phyloP scores from a whole-genome alignment of 2,329 filamentous ascomycete genomes.

The Colletotrichum aenigma region DNA sequence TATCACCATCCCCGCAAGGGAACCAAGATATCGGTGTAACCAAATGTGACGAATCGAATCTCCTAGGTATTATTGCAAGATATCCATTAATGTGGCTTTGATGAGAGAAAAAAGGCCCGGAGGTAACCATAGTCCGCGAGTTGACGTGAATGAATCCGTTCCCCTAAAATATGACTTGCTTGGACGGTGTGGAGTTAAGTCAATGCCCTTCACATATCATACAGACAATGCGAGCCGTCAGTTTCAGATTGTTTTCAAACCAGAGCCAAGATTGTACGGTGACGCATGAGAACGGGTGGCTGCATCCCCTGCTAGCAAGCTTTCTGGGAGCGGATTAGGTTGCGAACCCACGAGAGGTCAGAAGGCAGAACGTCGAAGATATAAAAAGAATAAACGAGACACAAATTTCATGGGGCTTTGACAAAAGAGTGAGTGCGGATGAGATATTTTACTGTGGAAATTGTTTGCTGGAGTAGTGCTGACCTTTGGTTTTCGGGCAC shows the following conservation, averaged over 20 bases:
- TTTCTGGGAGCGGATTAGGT: neutral
- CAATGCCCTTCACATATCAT: neutral
- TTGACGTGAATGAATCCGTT: neutral
- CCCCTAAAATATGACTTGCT: neutral
- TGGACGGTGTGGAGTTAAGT: neutral
- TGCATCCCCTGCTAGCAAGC: neutral
- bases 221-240: neutral
- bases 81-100: neutral
- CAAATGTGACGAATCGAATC: neutral
- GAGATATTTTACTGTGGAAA: neutral
- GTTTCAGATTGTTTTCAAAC: neutral
- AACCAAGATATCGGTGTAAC: neutral
- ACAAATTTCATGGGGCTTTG: neutral
- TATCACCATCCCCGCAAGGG: neutral
- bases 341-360: neutral
- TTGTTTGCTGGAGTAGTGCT: neutral
- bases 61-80: neutral
- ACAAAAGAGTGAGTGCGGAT: neutral
- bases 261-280: neutral
- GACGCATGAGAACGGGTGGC: neutral
- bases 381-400: neutral
- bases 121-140: neutral
- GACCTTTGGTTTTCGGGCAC: neutral
- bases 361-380: neutral
- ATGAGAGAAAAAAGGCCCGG: neutral